Percentiles rank a stretch among this genome's conserved stretches.
Evolutionary conservation across 208 protist genomes (phyloP).

Genomic region (Trypanosoma boissoni): DNA sequence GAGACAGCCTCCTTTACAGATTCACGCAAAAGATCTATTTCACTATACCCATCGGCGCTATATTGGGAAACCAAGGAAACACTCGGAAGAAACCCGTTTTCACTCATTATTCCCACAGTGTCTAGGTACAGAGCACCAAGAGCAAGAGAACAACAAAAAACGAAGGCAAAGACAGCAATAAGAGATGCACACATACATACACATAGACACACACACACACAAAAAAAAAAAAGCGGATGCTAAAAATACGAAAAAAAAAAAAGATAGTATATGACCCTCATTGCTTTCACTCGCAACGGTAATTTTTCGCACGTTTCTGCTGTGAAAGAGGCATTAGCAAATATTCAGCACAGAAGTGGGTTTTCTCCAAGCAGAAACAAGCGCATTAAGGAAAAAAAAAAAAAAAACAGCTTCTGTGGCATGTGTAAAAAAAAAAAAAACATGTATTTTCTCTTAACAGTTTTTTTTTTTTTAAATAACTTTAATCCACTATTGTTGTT

Average conservation of each 20-base stretch:
- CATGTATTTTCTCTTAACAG: constrained; percentile 8
- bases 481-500: no score
- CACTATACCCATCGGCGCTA: constrained; percentile 1
- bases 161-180: neutral
- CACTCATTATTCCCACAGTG: neutral
- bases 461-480: constrained; percentile 24
- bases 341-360: no score
- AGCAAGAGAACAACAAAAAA: constrained; percentile 1
- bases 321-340: no score
- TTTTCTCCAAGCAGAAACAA: neutral
- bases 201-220: constrained; percentile 1
- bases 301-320: no score
- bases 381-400: neutral
- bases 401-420: neutral
- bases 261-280: constrained; percentile 4
- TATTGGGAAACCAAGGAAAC: neutral
- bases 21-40: constrained; percentile 12
- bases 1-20: constrained; percentile 13
- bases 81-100: neutral
- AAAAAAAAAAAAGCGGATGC: constrained; percentile 2
- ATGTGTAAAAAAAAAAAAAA: constrained; percentile 8
- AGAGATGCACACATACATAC: neutral
- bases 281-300: no score
- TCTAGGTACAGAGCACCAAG: constrained; percentile 10
- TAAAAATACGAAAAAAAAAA: constrained; percentile 4